Evolutionary conservation across 257 asterid genomes (phyloP).

Genomic region (Handroanthus guayacan): DNA sequence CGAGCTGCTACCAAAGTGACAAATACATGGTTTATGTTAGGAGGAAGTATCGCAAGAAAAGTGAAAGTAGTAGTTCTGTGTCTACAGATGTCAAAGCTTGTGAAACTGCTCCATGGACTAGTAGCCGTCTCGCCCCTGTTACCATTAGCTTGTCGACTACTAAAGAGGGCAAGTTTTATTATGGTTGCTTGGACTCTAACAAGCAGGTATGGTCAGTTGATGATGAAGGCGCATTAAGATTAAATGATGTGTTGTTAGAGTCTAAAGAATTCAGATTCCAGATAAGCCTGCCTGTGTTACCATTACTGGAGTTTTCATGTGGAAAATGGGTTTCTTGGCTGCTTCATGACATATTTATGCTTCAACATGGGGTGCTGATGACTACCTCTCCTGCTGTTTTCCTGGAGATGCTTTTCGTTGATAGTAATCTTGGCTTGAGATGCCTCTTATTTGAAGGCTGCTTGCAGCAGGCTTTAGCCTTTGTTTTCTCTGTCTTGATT

Average conservation of each 20-base stretch:
- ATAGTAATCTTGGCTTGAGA: constrained; percentile 78
- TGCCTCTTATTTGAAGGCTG: constrained; percentile 72
- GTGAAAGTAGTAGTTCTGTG: constrained; percentile 40
- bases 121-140: constrained; percentile 33
- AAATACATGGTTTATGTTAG: constrained; percentile 71
- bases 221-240: constrained; percentile 51
- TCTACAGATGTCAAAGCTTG: constrained; percentile 47
- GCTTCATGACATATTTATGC: constrained; percentile 58
- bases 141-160: constrained; percentile 34
- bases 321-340: constrained; percentile 48
- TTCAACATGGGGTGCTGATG: constrained; percentile 67
- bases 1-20: constrained; percentile 42
- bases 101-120: constrained; percentile 38
- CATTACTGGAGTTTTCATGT: constrained; percentile 38
- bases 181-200: constrained; percentile 35
- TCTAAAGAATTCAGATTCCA: constrained; percentile 49
- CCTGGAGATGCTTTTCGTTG: constrained; percentile 88
- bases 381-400: constrained; percentile 73
- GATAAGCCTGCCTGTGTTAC: constrained; percentile 55
- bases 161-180: constrained; percentile 24
- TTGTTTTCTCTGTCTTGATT: constrained; percentile 64
- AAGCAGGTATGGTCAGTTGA: constrained; percentile 53
- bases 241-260: constrained; percentile 47
- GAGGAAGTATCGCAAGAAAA: constrained; percentile 57
- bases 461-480: constrained; percentile 71